Evolutionary conservation across 345 rosid species (phyloP).

Genomic region (Gossypium ekmanianum): DNA sequence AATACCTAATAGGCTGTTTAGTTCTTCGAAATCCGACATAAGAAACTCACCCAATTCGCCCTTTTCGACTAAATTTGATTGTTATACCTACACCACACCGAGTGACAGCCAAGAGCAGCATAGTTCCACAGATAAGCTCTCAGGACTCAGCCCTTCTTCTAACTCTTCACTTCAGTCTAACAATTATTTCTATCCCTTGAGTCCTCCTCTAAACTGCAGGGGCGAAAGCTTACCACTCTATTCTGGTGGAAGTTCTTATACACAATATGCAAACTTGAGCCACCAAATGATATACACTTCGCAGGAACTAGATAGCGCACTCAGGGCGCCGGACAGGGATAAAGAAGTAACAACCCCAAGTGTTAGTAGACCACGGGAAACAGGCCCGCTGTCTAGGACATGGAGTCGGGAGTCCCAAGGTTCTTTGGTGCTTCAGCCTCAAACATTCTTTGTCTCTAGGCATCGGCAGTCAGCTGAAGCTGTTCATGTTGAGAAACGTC

Average conservation of each 20-base stretch:
- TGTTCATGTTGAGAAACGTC: conserved; percentile 32
- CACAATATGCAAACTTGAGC: conserved; percentile 31
- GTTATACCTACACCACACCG: conserved; percentile 32
- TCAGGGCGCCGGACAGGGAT: conserved; percentile 44
- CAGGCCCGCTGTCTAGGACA: conserved; percentile 29
- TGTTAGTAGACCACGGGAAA: conserved; percentile 22
- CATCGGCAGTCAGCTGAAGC: conserved; percentile 27
- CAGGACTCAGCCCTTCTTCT: conserved; percentile 46
- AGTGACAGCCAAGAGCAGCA: conserved; percentile 49
- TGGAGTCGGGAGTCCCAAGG: conserved; percentile 32
- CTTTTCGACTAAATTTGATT: conserved; percentile 35
- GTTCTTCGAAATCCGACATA: conserved; percentile 29
- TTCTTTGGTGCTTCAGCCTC: conserved; percentile 33
- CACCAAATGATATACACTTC: conserved; percentile 31
- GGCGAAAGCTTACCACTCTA: conserved; percentile 18
- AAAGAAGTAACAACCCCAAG: conserved; percentile 25
- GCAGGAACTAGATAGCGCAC: conserved; percentile 45
- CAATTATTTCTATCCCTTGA: conserved; percentile 26
- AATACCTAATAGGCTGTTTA: conserved; percentile 33
- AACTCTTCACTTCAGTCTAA: conserved; percentile 41
- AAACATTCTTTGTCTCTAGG: conserved; percentile 28
- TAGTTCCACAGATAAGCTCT: conserved; percentile 43
- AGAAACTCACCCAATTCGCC: conserved; percentile 46
- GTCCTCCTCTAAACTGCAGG: conserved; percentile 32
- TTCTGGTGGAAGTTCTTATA: conserved; percentile 26